Evolutionary conservation across 2,329 filamentous ascomycete species (phyloP), one percentile per base, ranked within the genome.

Genomic region (Teratosphaeria pseudoeucalypti): DNA sequence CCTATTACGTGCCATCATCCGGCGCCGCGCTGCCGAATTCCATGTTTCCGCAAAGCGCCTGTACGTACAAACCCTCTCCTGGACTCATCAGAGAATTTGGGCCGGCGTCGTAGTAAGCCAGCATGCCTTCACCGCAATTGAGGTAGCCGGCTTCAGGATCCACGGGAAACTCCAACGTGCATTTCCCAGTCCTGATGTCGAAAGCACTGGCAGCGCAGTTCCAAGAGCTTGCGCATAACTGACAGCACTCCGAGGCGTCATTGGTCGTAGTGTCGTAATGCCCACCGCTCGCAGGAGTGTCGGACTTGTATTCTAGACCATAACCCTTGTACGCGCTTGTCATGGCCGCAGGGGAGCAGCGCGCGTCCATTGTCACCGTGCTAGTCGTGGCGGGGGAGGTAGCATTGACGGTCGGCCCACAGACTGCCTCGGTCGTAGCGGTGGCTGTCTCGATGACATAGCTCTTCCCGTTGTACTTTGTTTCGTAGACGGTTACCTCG

Each of bases 271-370:
- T 69, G 29, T 55, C 55, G 59, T 65, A 72, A 1, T 63, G 62
- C 16, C 67, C 69, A 58, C 70, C 70, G 19, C 60, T 60, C 16
- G 57, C 52, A 19, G 66, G 64, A 6, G 64, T 66, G 60, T 68
- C 63, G 34, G 61, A 58, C 11, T 66, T 57, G 49, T 63, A 71
- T 16, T 67, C 63, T 34, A 71, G 63, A 52, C 70, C 70, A 57
- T 63, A 71, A 26, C 65, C 64, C 55, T 63, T 59, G 60, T 64
- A 64, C 39, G 64, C 65, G 39, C 62, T 65, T 14, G 65, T 66
- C 62, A 71, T 63, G 39, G 69, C 65, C 1, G 68, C 64, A 11
- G 69, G 66, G 9, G 70, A 66, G 62, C 70, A 72, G 55, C 68
- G 66, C 23, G 65, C 62, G 54, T 71, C 69, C 54, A 66, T 59